Base-by-base conservation (phyloP, 495 filamentous ascomycete genomes). In the Aspergillus olivimuriae region DNA sequence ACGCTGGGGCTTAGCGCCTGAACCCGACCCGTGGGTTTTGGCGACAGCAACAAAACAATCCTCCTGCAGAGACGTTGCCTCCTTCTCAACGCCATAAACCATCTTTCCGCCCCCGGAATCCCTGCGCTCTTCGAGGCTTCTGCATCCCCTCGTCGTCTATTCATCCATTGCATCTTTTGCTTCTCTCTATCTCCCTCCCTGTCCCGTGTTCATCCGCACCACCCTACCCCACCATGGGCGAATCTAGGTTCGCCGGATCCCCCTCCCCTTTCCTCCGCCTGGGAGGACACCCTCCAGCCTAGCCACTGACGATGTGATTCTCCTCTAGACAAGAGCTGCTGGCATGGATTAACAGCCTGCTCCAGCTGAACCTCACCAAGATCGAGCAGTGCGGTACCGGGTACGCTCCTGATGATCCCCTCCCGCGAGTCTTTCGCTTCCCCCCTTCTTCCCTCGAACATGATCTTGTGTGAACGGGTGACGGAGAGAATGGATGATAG, bases 361-460 rank as follows among this genome's bases (percentile, higher is more conserved):
- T 98, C 43, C 87, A 94, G 73, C 80, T 97, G 52, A 97, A 97
- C 70, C 80, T 98, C 45, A 96, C 91, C 61, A 96, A 95, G 69
- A 85, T 98, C 61, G 92, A 98, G 69, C 94, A 98, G 75, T 96
- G 92, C 67, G 92, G 92, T 55, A 97, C 92, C 54, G 92, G 92
- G 92, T 98, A 85, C 55, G 85, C 24, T n/a, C n/a, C n/a, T n/a
- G n/a, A n/a, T n/a, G n/a, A n/a, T n/a, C n/a, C n/a, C n/a, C n/a
- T n/a, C n/a, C n/a, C n/a, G n/a, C n/a, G n/a, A n/a, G n/a, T n/a
- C n/a, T 28, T 28, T 28, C 24, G 24, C 5, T 28, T 11, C 24
- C 24, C 26, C 19, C 4, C 11, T 4, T 26, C 16, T 15, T 4
- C 32, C 4, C 22, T 39, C 14, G 12, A n/a, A n/a, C 28, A n/a